phyloP scores from a whole-genome alignment of 1,284 basidiomycete genomes.

The Malassezia globosa region DNA sequence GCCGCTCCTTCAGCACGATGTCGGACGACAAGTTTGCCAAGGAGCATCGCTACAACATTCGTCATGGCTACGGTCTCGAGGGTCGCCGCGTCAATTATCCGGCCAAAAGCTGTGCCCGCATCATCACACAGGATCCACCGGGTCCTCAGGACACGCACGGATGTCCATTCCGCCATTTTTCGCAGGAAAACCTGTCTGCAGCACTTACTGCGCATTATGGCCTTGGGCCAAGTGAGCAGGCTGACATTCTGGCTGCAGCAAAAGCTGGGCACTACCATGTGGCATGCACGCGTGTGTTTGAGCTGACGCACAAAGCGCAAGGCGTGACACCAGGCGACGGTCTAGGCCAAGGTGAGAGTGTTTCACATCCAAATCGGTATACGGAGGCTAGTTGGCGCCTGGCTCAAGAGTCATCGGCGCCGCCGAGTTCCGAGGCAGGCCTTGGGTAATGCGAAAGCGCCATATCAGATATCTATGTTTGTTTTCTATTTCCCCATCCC shows the following conservation, averaged over 20 bases:
- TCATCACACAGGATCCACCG: slow-evolving; percentile 67
- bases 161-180: slow-evolving; percentile 89
- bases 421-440: background rate
- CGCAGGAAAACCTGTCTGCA: slow-evolving; percentile 67
- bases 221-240: slow-evolving; percentile 60
- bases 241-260: slow-evolving; percentile 74
- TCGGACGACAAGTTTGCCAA: slow-evolving; percentile 97
- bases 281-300: slow-evolving; percentile 92
- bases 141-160: slow-evolving; percentile 69
- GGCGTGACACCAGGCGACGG: slow-evolving; percentile 82
- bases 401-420: slow-evolving; percentile 14
- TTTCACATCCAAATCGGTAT: slow-evolving; percentile 84
- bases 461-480: background rate
- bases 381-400: slow-evolving; percentile 52
- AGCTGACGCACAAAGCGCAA: slow-evolving; percentile 65
- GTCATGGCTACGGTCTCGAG: slow-evolving; percentile 87
- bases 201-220: slow-evolving; percentile 66
- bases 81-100: slow-evolving; percentile 88
- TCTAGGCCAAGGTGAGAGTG: slow-evolving; percentile 71
- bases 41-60: slow-evolving; percentile 92
- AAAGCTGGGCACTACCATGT: slow-evolving; percentile 81
- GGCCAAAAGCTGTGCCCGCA: slow-evolving; percentile 84
- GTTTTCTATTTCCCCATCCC: too few relatives aligned
- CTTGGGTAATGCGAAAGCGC: too few relatives aligned
- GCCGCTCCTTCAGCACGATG: slow-evolving; percentile 62